Base-by-base conservation (phyloP, 768 basidiomycete genomes). In the Trametes maxima region DNA sequence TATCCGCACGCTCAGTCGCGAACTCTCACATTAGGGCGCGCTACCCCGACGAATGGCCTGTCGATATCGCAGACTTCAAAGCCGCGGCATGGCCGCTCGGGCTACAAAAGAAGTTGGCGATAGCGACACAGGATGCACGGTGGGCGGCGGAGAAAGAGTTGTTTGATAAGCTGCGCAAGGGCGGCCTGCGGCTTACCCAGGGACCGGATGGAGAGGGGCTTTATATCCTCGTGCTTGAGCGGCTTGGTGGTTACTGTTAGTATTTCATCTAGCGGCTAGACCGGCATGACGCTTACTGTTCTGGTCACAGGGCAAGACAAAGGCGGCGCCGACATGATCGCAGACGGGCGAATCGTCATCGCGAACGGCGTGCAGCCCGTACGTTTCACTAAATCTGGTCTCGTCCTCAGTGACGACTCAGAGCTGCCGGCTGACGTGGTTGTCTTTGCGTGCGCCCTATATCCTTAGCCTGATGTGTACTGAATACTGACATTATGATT, bases 151-250 rank as follows among this genome's bases (percentile, higher is more conserved):
- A 80, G 40, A 68, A 66, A 47, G 72, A 72, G 16, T 70, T 78
- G 62, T 72, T 74, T 44, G 72, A 75, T 21, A 73, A 72, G 3
- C 55, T 79, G 62, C 56, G 64, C 39, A 72, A 75, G 53, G 76
- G 72, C 5, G 79, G 79, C 2, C 50, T 80, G 54, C 70, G 71
- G 46, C 59, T 78, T n/a, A 72, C 72, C 46, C 70, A 73, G 67
- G 78, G 78, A 0, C 53, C 50, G 7, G 71, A 76, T 40, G 77
- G 75, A 10, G 59, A 71, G 2, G 78, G 78, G 12, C 28, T 62
- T 17, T 67, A 64, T 14, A 54, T 72, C 16, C 54, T 75, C 39
- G 47, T 72, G 12, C 73, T 68, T 54, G 73, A 75, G 52, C 59
- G 73, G 8, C 54, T 67, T 4, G 76, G 74, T 68, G 77, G 79